Evolutionary conservation across 139 green algal genomes (phyloP).

Genomic region (Axilococcus clingmanii): DNA sequence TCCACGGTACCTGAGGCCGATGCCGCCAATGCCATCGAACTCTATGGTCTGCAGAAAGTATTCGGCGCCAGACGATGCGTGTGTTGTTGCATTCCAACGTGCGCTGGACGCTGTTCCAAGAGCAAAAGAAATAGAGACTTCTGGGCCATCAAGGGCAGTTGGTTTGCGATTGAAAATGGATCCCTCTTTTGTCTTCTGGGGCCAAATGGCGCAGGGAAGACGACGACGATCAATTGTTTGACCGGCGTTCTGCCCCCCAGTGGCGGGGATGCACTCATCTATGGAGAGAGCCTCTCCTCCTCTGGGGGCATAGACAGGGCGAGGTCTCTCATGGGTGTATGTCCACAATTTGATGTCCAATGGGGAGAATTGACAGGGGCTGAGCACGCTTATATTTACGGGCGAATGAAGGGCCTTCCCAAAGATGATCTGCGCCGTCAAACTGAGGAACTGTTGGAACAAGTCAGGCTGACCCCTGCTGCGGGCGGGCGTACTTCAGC

Average conservation of each 20-base stretch:
- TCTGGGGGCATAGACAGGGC: conserved; percentile 61
- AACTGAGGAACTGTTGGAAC: conserved; percentile 12
- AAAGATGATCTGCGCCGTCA: background rate
- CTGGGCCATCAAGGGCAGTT: conserved; percentile 69
- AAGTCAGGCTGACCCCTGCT: conserved; percentile 47
- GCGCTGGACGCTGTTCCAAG: background rate
- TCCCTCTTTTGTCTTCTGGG: conserved; percentile 80
- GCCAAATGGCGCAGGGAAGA: conserved; percentile 60
- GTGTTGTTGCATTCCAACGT: background rate
- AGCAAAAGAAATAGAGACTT: conserved; percentile 33
- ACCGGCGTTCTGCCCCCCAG: conserved; percentile 47
- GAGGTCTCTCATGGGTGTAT: conserved; percentile 69
- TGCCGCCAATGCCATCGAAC: conserved; percentile 52
- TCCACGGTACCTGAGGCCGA: background rate
- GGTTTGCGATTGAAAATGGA: conserved; percentile 65
- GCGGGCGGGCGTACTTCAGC: conserved; percentile 7
- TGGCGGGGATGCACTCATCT: conserved; percentile 69
- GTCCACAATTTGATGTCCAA: conserved; percentile 94
- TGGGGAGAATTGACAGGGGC: conserved; percentile 78
- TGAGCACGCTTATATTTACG: conserved; percentile 89
- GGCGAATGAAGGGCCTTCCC: conserved; percentile 60
- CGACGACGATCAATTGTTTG: conserved; percentile 86
- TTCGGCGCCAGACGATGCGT: conserved; percentile 25
- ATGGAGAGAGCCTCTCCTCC: conserved; percentile 52
- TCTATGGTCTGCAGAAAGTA: conserved; percentile 68